phyloP scores from a whole-genome alignment of 768 basidiomycete species.

The Tulasnella calospora region DNA sequence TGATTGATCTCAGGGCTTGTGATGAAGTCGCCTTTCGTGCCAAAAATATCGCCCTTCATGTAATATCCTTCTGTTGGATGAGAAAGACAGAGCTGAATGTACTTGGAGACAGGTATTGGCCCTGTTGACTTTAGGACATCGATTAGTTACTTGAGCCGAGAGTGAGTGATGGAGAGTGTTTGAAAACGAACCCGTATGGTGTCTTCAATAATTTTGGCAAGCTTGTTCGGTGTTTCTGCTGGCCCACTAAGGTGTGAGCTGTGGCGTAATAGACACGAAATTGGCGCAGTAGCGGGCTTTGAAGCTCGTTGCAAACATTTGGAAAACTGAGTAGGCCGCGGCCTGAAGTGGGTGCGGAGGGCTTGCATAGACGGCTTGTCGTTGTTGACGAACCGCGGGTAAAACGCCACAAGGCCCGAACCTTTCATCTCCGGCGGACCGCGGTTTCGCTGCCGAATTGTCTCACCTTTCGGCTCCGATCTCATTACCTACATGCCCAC shows the following conservation, averaged over 20 bases:
- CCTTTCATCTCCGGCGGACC: neutral
- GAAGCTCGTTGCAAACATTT: neutral
- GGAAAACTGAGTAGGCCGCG: neutral
- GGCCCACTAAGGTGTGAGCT: neutral
- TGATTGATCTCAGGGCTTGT: slow-evolving; percentile 97
- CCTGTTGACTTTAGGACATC: slow-evolving; percentile 62
- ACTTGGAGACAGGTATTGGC: slow-evolving; percentile 79
- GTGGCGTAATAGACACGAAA: neutral
- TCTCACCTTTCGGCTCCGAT: neutral
- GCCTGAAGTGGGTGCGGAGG: neutral
- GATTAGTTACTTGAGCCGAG: neutral
- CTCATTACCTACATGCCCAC: neutral
- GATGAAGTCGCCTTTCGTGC: slow-evolving; percentile 83
- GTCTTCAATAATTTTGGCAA: slow-evolving; percentile 6
- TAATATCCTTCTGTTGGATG: slow-evolving; percentile 94
- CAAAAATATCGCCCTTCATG: slow-evolving; percentile 76
- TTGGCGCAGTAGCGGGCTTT: neutral
- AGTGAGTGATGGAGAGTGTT: neutral
- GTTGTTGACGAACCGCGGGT: neutral
- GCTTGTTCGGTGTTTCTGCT: neutral
- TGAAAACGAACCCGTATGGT: neutral
- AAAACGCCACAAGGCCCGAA: neutral
- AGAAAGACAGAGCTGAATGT: slow-evolving; percentile 86
- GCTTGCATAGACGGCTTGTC: neutral
- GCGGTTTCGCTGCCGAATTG: neutral